Evolutionary conservation across 192 early-diverging fungal genomes (phyloP).

Genomic region (Backusella morwellensis): DNA sequence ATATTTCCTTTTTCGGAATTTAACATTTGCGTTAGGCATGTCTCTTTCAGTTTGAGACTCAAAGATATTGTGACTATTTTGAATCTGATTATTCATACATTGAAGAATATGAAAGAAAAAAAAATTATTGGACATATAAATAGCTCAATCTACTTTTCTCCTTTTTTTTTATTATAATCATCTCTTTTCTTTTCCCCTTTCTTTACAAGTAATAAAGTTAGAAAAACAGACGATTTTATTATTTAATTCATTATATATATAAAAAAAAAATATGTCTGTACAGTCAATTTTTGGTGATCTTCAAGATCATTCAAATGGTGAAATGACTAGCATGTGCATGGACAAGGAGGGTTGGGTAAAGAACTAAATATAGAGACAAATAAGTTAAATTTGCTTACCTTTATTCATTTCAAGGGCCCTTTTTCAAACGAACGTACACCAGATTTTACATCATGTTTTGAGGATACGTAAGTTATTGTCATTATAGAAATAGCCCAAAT

Average conservation of each 20-base stretch:
- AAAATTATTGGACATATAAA: not conserved
- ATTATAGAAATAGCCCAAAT: not conserved
- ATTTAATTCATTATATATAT: not conserved
- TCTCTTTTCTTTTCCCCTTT: not conserved
- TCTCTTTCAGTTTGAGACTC: not conserved
- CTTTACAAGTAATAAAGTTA: not conserved
- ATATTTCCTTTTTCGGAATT: not conserved
- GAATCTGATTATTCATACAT: not conserved
- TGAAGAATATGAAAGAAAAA: not conserved
- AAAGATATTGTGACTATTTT: not conserved
- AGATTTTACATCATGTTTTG: slow-evolving; percentile 33
- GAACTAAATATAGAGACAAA: not conserved
- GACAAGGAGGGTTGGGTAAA: slow-evolving; percentile 47
- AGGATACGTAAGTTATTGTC: slow-evolving; percentile 23
- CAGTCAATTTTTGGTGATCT: not conserved
- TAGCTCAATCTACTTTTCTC: not conserved
- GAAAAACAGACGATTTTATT: not conserved
- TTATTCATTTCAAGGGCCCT: slow-evolving; percentile 21
- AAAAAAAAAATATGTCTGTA: not conserved
- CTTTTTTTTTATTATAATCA: not conserved
- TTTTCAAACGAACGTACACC: slow-evolving; percentile 5
- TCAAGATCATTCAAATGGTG: too few relatives aligned
- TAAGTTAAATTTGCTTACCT: not conserved
- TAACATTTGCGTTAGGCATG: not conserved
- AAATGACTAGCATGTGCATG: not conserved